phyloP scores from a whole-genome alignment of 192 early-diverging fungal species.

The Ramicandelaber brevisporus region DNA sequence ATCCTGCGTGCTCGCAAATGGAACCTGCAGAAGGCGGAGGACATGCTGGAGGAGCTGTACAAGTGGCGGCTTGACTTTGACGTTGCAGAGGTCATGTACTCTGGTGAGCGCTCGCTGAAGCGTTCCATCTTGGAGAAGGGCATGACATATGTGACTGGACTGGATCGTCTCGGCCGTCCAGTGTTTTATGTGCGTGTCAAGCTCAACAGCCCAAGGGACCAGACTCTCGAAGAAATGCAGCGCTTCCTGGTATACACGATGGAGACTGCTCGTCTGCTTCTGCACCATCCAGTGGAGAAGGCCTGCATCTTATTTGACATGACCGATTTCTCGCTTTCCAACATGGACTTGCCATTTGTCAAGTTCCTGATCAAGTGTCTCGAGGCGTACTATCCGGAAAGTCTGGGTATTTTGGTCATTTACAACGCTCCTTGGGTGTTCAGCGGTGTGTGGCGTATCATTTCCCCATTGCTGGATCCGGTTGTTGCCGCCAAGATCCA shows the following conservation, averaged over 20 bases:
- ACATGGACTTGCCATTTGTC: constrained; percentile 61
- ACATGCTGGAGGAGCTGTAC: constrained; percentile 40
- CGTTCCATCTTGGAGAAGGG: constrained; percentile 14
- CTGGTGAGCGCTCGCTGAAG: constrained; percentile 28
- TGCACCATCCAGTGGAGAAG: constrained; percentile 35
- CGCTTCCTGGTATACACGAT: constrained; percentile 41
- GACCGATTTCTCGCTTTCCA: constrained; percentile 39
- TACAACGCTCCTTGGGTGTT: constrained; percentile 88
- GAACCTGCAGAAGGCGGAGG: constrained; percentile 44
- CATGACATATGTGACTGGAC: constrained; percentile 22
- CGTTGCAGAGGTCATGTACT: constrained; percentile 19
- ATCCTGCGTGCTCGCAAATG: constrained; percentile 79
- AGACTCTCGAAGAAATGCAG: constrained; percentile 33
- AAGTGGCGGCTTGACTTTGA: constrained; percentile 45
- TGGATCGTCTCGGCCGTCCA: constrained; percentile 25
- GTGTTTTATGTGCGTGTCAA: constrained; percentile 22
- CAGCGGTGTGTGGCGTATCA: constrained; percentile 60
- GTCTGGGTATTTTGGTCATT: constrained; percentile 51
- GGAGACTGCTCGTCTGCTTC: constrained; percentile 41
- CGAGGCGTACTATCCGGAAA: constrained; percentile 80
- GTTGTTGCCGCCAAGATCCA: constrained; percentile 70
- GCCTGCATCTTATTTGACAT: constrained; percentile 57
- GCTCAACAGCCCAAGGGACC: constrained; percentile 24
- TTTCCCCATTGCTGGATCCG: constrained; percentile 67
- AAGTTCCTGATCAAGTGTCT: constrained; percentile 65